phyloP scores from a whole-genome alignment of 257 asterid species.

The Ligustrum vulgare region DNA sequence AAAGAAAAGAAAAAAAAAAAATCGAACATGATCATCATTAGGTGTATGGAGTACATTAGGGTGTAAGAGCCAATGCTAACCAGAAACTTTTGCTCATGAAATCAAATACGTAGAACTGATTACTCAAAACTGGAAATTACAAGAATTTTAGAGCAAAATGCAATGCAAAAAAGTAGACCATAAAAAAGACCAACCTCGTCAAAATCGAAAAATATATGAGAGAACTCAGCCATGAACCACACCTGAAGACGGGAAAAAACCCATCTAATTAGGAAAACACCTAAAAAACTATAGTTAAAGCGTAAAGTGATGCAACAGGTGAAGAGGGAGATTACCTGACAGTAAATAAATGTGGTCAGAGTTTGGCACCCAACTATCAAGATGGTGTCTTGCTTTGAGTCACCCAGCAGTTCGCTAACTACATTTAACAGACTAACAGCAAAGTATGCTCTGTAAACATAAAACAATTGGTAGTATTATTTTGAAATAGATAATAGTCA shows the following conservation, averaged over 20 bases:
- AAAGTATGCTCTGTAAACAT: constrained; percentile 77
- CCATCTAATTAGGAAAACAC: not conserved
- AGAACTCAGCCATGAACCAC: constrained; percentile 91
- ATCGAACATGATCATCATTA: not conserved
- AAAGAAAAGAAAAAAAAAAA: not conserved
- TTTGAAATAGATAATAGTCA: not conserved
- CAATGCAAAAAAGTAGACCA: constrained; percentile 2
- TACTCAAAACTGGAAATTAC: constrained; percentile 1
- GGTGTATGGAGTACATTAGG: not conserved
- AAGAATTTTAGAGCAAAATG: constrained; percentile 1
- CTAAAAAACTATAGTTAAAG: not conserved
- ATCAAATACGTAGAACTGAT: not conserved
- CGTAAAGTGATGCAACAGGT: not conserved
- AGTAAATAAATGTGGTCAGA: constrained; percentile 67
- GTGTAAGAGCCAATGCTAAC: not conserved
- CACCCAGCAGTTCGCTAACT: constrained; percentile 70
- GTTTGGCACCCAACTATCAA: constrained; percentile 79
- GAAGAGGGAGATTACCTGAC: constrained; percentile 59
- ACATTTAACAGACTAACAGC: constrained; percentile 69
- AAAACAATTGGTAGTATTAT: constrained; percentile 23
- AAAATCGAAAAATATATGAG: constrained; percentile 73
- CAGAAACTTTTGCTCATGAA: constrained; percentile 1
- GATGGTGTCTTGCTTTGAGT: constrained; percentile 57
- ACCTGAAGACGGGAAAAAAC: constrained; percentile 55
- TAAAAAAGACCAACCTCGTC: constrained; percentile 62